These are phyloP conservation scores for Pyronema omphalodes DNA, from an alignment of 495 filamentous ascomycete species.

Conservation along the genomic window DNA sequence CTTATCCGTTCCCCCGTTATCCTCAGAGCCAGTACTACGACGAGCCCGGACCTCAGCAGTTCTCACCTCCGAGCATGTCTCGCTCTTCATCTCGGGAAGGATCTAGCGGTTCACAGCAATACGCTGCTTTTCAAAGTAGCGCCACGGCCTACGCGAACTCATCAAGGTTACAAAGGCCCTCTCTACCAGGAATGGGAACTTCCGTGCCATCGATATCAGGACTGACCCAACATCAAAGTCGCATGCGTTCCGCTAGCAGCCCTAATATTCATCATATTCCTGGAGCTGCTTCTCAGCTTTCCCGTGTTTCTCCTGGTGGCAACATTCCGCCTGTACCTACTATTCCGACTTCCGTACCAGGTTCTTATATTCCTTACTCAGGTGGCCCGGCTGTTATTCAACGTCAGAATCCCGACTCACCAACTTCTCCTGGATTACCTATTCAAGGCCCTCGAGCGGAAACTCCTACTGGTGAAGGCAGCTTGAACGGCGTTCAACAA, in stretches of 20 bases:
- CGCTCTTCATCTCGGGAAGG: constrained; percentile 62
- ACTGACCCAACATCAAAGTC: constrained; percentile 32
- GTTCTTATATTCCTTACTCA: constrained; percentile 21
- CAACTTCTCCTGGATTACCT: constrained; percentile 37
- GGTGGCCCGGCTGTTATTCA: constrained; percentile 36
- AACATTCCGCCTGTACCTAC: constrained; percentile 46
- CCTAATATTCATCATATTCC: constrained; percentile 34
- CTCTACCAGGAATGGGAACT: constrained; percentile 56
- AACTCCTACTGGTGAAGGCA: neutral
- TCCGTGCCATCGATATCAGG: constrained; percentile 29
- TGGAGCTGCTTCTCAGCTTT: constrained; percentile 14
- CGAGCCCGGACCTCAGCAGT: constrained; percentile 48
- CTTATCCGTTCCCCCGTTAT: constrained; percentile 65
- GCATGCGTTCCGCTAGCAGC: constrained; percentile 43
- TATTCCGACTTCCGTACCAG: constrained; percentile 38
- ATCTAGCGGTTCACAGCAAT: neutral
- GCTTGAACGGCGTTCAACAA: constrained; percentile 28
- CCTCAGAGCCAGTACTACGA: constrained; percentile 44
- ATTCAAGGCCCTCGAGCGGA: neutral
- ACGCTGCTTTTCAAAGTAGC: neutral
- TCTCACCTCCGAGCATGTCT: constrained; percentile 67
- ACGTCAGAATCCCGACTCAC: constrained; percentile 32
- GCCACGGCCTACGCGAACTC: constrained; percentile 25
- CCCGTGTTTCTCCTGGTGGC: constrained; percentile 19
- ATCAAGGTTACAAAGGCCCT: constrained; percentile 57